Base-by-base conservation (phyloP, 129 eudicot species). In the Flaveria bidentis region DNA sequence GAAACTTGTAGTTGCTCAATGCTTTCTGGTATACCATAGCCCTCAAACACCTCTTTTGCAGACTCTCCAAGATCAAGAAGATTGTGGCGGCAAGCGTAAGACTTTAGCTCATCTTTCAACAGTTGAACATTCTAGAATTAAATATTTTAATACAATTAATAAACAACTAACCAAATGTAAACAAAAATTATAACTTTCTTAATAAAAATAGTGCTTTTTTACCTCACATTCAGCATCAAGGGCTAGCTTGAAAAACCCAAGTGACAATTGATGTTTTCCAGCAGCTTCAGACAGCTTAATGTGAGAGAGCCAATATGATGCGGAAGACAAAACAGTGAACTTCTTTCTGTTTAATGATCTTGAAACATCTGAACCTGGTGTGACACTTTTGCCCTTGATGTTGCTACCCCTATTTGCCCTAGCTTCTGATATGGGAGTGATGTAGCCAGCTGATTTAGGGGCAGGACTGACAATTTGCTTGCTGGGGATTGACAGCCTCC, bases 221-320 rank as follows among this genome's bases (percentile, higher is more conserved):
- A 93, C 98, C 98, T 93, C 93, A 44, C 96, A 87, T 57, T 87
- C 89, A 22, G 96, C 96, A 66, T 91, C 96, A 4, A 87, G 73
- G 44, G 98, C 98, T 51, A 93, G 97, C 76, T 91, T 93, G 52
- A 93, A 93, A 82, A 93, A 91, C 42, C 97, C 97, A 61, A 93
- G 96, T 20, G 98, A 93, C 36, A 93, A 46, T 0, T 84, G 81
- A 78, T 93, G 98, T 61, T 91, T 88, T 22, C 87, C 91, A 84
- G 89, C 86, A 74, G 93, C 83, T 85, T 93, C 98, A 33, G 98
- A 87, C 50, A 85, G 88, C 87, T 91, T 91, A 58, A 93, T 91
- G 73, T 91, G 98, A 67, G 88, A 71, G n/a, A 91, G 86, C 98
- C 98, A 93, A 56, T 93, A 93, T 9, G 97, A 87, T 18, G 98